Evolutionary conservation across 345 rosid genomes (phyloP).

Genomic region (Eucalyptus curtisii): DNA sequence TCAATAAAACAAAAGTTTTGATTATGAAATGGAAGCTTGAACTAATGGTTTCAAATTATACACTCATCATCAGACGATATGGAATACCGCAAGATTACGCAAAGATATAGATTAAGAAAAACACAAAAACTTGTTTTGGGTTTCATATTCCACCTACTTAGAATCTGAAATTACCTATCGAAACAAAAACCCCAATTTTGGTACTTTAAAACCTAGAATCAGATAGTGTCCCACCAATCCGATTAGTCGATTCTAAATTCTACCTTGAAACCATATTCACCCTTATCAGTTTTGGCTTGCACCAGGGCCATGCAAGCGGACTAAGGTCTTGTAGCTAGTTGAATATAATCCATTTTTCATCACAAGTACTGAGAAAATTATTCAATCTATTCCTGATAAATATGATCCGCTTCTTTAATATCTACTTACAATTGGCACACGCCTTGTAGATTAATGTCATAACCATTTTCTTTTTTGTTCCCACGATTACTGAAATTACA

Average conservation of each 20-base stretch:
- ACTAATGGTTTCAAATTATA: too few species aligned
- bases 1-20: too few species aligned
- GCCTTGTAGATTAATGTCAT: background rate
- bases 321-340: background rate
- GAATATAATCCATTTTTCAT: background rate
- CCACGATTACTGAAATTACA: background rate
- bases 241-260: rapidly evolving
- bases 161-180: too few species aligned
- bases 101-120: too few species aligned
- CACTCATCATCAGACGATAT: too few species aligned
- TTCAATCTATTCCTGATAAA: background rate
- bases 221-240: too few species aligned
- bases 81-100: rapidly evolving
- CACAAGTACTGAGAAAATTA: background rate
- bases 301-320: background rate
- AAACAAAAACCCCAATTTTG: too few species aligned
- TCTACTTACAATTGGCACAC: background rate
- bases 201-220: too few species aligned
- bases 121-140: too few species aligned
- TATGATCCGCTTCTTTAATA: background rate
- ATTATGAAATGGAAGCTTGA: too few species aligned
- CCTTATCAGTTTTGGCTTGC: background rate
- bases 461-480: background rate
- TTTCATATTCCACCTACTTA: too few species aligned
- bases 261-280: rapidly evolving